Evolutionary conservation across 371 early-diverging fungal species (phyloP), one percentile per base, ranked within the genome.

Genomic region (Amoeboaphelidium protococcarum): DNA sequence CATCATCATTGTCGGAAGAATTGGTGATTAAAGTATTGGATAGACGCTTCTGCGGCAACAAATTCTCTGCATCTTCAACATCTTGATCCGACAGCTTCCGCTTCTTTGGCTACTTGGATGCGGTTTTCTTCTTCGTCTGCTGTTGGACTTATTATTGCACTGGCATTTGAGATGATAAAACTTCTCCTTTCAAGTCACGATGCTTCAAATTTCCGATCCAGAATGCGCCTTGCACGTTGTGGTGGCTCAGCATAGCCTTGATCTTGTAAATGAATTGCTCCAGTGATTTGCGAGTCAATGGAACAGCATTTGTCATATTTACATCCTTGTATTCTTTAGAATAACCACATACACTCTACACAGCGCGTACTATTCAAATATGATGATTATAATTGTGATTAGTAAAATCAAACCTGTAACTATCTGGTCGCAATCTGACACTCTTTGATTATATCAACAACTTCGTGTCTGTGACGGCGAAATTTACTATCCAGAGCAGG

Each of bases 311-410:
- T 23, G 76, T 60, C 24, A 81, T 52, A 22, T 52, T 44, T 0
- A 66, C 58, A 49, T 81, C 80, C 49, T 69, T 72, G 3, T 64
- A 54, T 1, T 69, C 75, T 54, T 84, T 84, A 26, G 73, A 76
- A 55, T 82, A 80, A 19, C 73, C 72, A 47, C 84, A 84, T 23
- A 84, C 72, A 45, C 62, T 72, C 71, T 76, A 74, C 19, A 76
- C 45, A 25, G 62, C 58, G n/a, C 75, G 65, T 1, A 75, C 74
- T 26, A 66, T 64, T 13, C 58, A 58, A 47, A 73, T 74, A 47
- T 41, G n/a, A 13, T 41, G n/a, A 13, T 41, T 41, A 41, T 12
- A 20, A 41, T 31, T 31, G 31, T 31, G 4, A 31, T 41, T 41
- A 3, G n/a, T 41, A 13, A 2, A 21, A 1, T 23, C 21, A 2